phyloP scores from a whole-genome alignment of 2,329 filamentous ascomycete genomes.

The Tolypocladium ophioglossoides region DNA sequence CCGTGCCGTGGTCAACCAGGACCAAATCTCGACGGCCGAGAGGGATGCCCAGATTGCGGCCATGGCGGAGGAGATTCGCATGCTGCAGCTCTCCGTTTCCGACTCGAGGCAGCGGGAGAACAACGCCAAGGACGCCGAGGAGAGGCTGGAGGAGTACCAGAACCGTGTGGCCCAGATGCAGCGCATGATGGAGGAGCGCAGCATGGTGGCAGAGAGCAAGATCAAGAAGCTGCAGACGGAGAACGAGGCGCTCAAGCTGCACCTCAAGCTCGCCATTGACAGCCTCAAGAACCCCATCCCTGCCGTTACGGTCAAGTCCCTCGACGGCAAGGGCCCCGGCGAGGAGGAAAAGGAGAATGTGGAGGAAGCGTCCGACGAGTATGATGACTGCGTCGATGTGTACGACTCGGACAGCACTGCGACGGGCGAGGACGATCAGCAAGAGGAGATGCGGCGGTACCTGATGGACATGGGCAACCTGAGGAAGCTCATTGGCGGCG shows the following conservation, averaged over 20 bases:
- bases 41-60: constrained; percentile 87
- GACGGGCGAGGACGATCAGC: constrained; percentile 53
- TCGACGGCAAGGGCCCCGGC: constrained; percentile 10
- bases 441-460: constrained; percentile 77
- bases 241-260: constrained; percentile 79
- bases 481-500: constrained; percentile 56
- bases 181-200: constrained; percentile 88
- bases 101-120: constrained; percentile 59
- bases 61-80: constrained; percentile 91
- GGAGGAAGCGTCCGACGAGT: constrained; percentile 28
- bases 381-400: constrained; percentile 51
- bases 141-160: constrained; percentile 90
- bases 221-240: constrained; percentile 82
- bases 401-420: constrained; percentile 34
- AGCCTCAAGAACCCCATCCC: constrained; percentile 90
- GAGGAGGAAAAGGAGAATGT: constrained; percentile 23
- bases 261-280: constrained; percentile 76
- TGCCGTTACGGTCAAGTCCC: constrained; percentile 30
- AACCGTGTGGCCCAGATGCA: constrained; percentile 83
- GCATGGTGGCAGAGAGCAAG: constrained; percentile 85
- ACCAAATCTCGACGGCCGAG: constrained; percentile 83
- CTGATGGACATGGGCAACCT: constrained; percentile 72
- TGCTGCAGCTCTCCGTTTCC: constrained; percentile 65
- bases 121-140: constrained; percentile 66
- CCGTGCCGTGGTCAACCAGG: constrained; percentile 88